Evolutionary conservation across 1,284 basidiomycete genomes (phyloP), one percentile per base, ranked within the genome.

Genomic region (Pseudozyma hubeiensis): DNA sequence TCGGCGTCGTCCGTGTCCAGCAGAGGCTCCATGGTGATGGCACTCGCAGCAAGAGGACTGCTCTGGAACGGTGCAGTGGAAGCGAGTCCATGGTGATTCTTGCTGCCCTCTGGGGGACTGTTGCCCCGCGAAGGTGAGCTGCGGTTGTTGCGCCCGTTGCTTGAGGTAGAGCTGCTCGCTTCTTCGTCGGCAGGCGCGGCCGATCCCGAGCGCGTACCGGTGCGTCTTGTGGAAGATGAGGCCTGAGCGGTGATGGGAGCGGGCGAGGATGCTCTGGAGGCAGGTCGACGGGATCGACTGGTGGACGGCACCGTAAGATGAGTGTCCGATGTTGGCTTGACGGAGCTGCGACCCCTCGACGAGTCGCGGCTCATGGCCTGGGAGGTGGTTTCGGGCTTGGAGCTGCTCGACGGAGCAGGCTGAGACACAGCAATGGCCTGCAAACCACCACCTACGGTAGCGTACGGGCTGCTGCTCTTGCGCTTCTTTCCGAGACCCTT

Each of bases 381-480:
- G 5, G 55, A 51, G 10, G 53, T 16, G 2, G 29, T 52, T 7
- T 47, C 53, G 2, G 61, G 41, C 31, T 57, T 53, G 16, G 62
- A 40, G 34, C 19, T 56, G 50, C 47, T 47, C 5, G 64, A 44
- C n/a, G 58, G 19, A n/a, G 46, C 50, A 8, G 57, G 53, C 35
- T 55, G 56, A 17, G 53, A 52, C 16, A 48, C 48, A 3, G 49
- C 39, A 1, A 52, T 40, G 0, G 61, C 39, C 4, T 53, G 52
- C 0, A 53, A 0, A 13, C 8, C 44, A 17, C 47, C 58, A 14
- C 55, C 59, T 1, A 69, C 63, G 40, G 51, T 75, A 13, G 80
- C 71, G 45, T 77, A 80, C 1, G 80, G 80, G 49, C 80, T 80
- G 45, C 73, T 70, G 53, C 78, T 78, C 64, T 80, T 80, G 51